Base-by-base conservation (phyloP, 2,329 filamentous ascomycete species). In the Hymenoscyphus fraxineus region DNA sequence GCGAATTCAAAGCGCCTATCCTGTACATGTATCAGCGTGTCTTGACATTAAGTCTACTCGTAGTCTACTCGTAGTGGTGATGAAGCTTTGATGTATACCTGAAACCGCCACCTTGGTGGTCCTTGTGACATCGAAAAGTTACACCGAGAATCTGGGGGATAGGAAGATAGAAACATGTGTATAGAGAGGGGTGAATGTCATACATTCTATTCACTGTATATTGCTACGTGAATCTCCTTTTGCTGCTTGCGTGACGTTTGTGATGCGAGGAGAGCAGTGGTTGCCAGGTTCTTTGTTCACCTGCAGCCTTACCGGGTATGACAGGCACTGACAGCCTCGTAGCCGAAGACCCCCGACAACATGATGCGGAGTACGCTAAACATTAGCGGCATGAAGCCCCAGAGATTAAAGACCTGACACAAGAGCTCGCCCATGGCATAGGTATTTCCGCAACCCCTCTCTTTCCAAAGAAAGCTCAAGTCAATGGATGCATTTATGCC, bases 1-100 rank as follows among this genome's bases (percentile, higher is more conserved):
- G 27, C 60, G n/a, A 65, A 58, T 54, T n/a, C 22, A 54, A 54
- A 22, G 22, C 47, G 19, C 19, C 19, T 13, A 54, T 54, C 19
- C 19, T 54, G 47, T 54, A 54, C 19, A 10, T 54, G 47, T 54
- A 54, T 3, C 22, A 4, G 6, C 22, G 47, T 27, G 3, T 27
- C 10, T 54, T 22, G 19, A 54, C 47, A 27, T 54, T 12, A 3
- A 22, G 47, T 27, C 19, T 22, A 27, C 27, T 27, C 27, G 27
- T 27, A 22, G 47, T 27, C 19, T 22, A 27, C 27, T 27, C 27
- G 27, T 27, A 54, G 47, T 54, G 47, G 13, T 27, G 47, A 22
- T 22, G 44, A 3, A 22, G n/a, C 9, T 22, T 2, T 13, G 47
- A 19, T 19, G 19, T 54, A 10, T 54, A 12, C 19, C 9, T 13